Evolutionary conservation across 2,329 filamentous ascomycete genomes (phyloP), one percentile per base, ranked within the genome.

Genomic region (Sarocladium brachiariae): DNA sequence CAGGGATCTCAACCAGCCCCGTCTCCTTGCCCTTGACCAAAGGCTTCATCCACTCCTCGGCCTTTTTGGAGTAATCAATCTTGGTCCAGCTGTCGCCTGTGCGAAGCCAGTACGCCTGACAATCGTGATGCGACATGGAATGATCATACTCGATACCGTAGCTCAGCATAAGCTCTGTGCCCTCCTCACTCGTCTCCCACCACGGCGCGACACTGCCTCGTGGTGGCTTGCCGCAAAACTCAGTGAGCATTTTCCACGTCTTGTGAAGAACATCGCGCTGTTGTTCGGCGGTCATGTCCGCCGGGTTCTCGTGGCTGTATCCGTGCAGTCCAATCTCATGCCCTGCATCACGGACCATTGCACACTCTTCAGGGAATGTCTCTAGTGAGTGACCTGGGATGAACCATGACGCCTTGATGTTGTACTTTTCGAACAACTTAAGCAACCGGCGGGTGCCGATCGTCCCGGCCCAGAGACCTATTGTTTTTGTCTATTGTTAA

Each of bases 181-280:
- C 84, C 60, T 88, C 85, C 54, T 80, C 75, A 53, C 77, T 83
- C 0, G 79, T 82, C 60, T 89, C 86, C 86, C 85, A 89, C 73
- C 69, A 90, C 0, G 87, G 86, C 0, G 85, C 86, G 0, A 89
- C 85, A 31, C 77, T 83, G 1, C 87, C 86, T 1, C 84, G 71
- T 0, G 87, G 87, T 1, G 82, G 83, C 65, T 87, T 87, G 4
- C 86, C 83, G 58, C 60, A 43, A 33, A 91, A 86, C 0, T 84
- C 80, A 0, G 81, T 87, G 30, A 89, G 74, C 64, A 89, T 74
- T 21, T 76, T 75, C 61, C 83, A 88, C 16, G 84, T 87, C 65
- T 87, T 87, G 58, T 86, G 81, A 7, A 91, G 74, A 13, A 91
- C 82, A 51, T 87, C 84, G 10, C 76, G 76, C 63, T 90, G 86